Conservation (phyloP, 2,329 filamentous ascomycete species). For the Clonostachys byssicola region DNA sequence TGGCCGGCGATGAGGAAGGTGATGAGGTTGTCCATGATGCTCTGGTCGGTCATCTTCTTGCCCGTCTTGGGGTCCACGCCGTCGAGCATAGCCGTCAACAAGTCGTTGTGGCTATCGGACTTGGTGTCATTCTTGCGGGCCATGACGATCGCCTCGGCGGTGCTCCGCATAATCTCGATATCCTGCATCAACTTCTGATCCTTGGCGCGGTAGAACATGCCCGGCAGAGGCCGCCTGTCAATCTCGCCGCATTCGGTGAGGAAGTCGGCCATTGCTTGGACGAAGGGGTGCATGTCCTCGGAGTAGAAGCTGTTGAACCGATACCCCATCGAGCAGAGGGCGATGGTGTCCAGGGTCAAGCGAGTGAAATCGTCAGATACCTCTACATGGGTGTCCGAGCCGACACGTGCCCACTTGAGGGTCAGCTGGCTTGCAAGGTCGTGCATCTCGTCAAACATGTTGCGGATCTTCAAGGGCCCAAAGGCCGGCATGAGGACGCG, state of each 20-base stretch:
- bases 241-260: slow-evolving; percentile 49
- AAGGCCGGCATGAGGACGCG: slow-evolving; percentile 64
- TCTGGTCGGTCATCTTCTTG: slow-evolving; percentile 50
- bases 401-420: slow-evolving; percentile 67
- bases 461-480: slow-evolving; percentile 61
- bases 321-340: slow-evolving; percentile 64
- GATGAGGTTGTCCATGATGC: slow-evolving; percentile 63
- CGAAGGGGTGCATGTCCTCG: slow-evolving; percentile 65
- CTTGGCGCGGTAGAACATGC: not conserved
- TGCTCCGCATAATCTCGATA: slow-evolving; percentile 37
- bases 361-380: slow-evolving; percentile 68
- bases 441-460: slow-evolving; percentile 65
- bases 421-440: slow-evolving; percentile 63
- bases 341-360: slow-evolving; percentile 67
- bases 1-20: slow-evolving; percentile 64
- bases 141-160: slow-evolving; percentile 45
- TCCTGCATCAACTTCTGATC: slow-evolving; percentile 19
- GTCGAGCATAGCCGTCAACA: slow-evolving; percentile 63
- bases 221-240: not conserved
- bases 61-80: slow-evolving; percentile 62
- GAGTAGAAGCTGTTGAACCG: slow-evolving; percentile 74
- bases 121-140: slow-evolving; percentile 38
- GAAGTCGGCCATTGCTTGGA: slow-evolving; percentile 57
- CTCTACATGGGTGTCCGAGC: slow-evolving; percentile 50
- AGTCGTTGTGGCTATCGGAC: slow-evolving; percentile 54